phyloP scores from a whole-genome alignment of 2,329 filamentous ascomycete species.

The Nemania serpens region DNA sequence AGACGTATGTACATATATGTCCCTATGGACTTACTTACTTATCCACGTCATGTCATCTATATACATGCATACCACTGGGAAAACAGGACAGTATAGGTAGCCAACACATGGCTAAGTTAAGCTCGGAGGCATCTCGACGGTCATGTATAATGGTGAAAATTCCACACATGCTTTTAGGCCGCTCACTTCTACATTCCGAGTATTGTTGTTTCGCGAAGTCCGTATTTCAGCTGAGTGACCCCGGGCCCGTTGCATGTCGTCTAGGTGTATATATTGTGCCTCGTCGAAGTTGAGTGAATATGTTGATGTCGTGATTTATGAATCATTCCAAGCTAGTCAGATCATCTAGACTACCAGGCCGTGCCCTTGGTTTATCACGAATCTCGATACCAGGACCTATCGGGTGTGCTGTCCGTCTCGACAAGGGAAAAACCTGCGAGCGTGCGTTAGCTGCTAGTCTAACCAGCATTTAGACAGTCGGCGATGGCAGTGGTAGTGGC shows the following conservation, averaged over 20 bases:
- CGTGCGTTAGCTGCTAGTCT: conserved; percentile 8
- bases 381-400: conserved; percentile 85
- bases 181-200: neutral
- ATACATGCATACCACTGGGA: neutral
- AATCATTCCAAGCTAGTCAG: conserved; percentile 70
- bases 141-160: neutral
- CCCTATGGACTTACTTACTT: neutral
- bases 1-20: neutral
- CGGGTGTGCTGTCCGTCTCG: conserved; percentile 65
- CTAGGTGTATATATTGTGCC: neutral
- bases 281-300: neutral
- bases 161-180: no score
- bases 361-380: conserved; percentile 64
- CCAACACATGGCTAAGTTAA: neutral
- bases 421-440: conserved; percentile 59
- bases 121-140: neutral
- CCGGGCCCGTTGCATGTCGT: neutral
- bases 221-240: neutral
- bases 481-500: no score
- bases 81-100: neutral
- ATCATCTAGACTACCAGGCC: conserved; percentile 62
- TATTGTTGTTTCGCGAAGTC: neutral
- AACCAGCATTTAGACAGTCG: no score
- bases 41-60: neutral
- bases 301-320: neutral